Percentiles rank a stretch among this genome's conserved stretches.
phyloP scores from a whole-genome alignment of 116 monocot genomes.

The Phalaenopsis hybrid region DNA sequence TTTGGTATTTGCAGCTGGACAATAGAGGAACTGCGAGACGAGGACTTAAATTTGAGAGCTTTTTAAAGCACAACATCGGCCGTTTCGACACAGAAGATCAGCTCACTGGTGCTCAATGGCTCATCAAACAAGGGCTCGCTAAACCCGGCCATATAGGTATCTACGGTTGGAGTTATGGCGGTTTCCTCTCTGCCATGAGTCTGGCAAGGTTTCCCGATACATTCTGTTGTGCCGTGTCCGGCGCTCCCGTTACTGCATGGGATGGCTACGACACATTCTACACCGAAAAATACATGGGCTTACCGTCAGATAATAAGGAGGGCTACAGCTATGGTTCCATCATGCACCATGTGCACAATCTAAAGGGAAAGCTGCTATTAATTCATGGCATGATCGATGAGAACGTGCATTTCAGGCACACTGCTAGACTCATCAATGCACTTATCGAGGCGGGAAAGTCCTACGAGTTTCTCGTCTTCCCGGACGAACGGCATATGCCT shows the following conservation, averaged over 20 bases:
- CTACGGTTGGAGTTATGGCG: constrained; percentile 97
- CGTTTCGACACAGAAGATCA: constrained; percentile 80
- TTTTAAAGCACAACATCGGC: constrained; percentile 64
- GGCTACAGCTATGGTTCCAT: constrained; percentile 60
- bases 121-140: constrained; percentile 71
- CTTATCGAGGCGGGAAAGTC: constrained; percentile 64
- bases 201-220: constrained; percentile 65
- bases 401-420: constrained; percentile 95
- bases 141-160: constrained; percentile 64
- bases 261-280: constrained; percentile 99
- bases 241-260: constrained; percentile 90
- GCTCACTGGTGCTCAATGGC: constrained; percentile 76
- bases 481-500: constrained; percentile 92
- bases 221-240: constrained; percentile 66
- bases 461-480: constrained; percentile 83
- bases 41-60: constrained; percentile 74
- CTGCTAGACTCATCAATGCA: constrained; percentile 70
- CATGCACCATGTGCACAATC: constrained; percentile 66
- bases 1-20: constrained; percentile 52
- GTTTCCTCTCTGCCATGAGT: constrained; percentile 73
- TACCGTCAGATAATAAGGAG: constrained; percentile 47
- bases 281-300: constrained; percentile 91
- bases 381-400: constrained; percentile 96
- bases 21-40: constrained; percentile 88
- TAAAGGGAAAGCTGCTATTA: constrained; percentile 69